Evolutionary conservation across 2,329 filamentous ascomycete genomes (phyloP).

Genomic region (Fusarium sp.): DNA sequence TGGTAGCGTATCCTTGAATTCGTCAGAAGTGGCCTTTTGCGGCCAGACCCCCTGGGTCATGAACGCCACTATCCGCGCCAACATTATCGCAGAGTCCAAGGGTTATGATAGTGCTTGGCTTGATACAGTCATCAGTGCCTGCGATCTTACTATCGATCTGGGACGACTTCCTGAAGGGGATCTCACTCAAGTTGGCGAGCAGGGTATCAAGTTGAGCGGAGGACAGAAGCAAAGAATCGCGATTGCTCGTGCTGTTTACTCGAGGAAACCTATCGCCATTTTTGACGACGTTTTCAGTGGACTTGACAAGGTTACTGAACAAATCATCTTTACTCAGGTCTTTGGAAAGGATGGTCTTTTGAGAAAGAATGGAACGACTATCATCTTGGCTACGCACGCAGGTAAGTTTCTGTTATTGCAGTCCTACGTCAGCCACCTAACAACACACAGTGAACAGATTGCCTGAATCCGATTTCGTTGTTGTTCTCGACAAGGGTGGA

Average conservation of each 20-base stretch:
- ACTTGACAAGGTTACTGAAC: constrained; percentile 57
- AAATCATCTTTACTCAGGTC: constrained; percentile 55
- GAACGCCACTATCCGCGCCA: constrained; percentile 52
- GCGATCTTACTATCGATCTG: constrained; percentile 51
- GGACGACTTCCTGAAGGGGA: constrained; percentile 41
- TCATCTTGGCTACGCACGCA: constrained; percentile 54
- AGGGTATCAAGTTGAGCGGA: constrained; percentile 52
- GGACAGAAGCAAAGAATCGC: constrained; percentile 53
- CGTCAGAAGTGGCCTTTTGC: constrained; percentile 48
- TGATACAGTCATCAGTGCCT: constrained; percentile 50
- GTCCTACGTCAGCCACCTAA: neutral
- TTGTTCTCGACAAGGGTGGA: constrained; percentile 57
- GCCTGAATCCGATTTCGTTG: constrained; percentile 58
- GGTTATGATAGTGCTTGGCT: constrained; percentile 51
- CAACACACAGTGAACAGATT: constrained; percentile 48
- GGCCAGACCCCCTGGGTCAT: constrained; percentile 52
- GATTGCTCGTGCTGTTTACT: constrained; percentile 52
- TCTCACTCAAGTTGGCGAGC: constrained; percentile 48
- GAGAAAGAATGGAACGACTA: constrained; percentile 46
- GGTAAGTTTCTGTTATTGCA: constrained; percentile 25
- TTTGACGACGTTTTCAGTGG: constrained; percentile 58
- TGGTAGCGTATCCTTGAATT: constrained; percentile 43
- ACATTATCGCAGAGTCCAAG: constrained; percentile 51
- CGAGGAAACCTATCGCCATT: constrained; percentile 51
- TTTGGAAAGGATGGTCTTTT: constrained; percentile 55